Evolutionary conservation across 192 early-diverging fungal genomes (phyloP).

Genomic region (Coemansia sp.): DNA sequence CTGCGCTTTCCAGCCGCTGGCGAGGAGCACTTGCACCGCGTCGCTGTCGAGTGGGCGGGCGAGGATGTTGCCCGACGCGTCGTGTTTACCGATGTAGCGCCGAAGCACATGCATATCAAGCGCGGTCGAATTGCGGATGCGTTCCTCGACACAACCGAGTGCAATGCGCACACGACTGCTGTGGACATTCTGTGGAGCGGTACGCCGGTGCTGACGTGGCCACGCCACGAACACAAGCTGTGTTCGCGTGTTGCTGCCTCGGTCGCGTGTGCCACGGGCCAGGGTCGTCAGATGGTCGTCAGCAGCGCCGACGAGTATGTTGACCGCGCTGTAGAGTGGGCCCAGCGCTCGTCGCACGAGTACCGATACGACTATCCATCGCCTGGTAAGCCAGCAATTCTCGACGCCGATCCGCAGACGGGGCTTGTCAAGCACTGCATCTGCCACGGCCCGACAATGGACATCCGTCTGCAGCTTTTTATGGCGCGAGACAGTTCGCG

Average conservation of each 20-base stretch:
- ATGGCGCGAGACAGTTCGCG: slow-evolving; percentile 73
- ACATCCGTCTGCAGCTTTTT: slow-evolving; percentile 70
- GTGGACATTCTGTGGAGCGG: slow-evolving; percentile 94
- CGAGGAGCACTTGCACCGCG: slow-evolving; percentile 68
- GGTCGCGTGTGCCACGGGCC: slow-evolving; percentile 80
- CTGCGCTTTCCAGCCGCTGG: slow-evolving; percentile 89
- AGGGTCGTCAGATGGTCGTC: slow-evolving; percentile 68
- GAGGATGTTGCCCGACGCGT: slow-evolving; percentile 74
- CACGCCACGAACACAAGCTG: slow-evolving; percentile 86
- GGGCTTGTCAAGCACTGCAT: slow-evolving; percentile 35
- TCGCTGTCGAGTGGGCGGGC: slow-evolving; percentile 74
- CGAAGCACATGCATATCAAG: slow-evolving; percentile 87
- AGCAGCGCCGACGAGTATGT: slow-evolving; percentile 63
- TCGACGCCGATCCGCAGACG: slow-evolving; percentile 29
- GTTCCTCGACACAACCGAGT: slow-evolving; percentile 93
- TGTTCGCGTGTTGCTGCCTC: slow-evolving; percentile 86
- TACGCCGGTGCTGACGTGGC: slow-evolving; percentile 88
- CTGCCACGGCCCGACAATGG: slow-evolving; percentile 56
- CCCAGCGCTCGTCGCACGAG: slow-evolving; percentile 41
- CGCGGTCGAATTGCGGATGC: slow-evolving; percentile 89
- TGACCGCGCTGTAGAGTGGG: slow-evolving; percentile 64
- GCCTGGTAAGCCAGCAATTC: slow-evolving; percentile 13
- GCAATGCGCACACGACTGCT: slow-evolving; percentile 95
- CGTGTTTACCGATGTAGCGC: slow-evolving; percentile 81
- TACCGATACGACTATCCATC: slow-evolving; percentile 25